Evolutionary conservation across 257 asterid species (phyloP).

Genomic region (Solanum stenotomum): DNA sequence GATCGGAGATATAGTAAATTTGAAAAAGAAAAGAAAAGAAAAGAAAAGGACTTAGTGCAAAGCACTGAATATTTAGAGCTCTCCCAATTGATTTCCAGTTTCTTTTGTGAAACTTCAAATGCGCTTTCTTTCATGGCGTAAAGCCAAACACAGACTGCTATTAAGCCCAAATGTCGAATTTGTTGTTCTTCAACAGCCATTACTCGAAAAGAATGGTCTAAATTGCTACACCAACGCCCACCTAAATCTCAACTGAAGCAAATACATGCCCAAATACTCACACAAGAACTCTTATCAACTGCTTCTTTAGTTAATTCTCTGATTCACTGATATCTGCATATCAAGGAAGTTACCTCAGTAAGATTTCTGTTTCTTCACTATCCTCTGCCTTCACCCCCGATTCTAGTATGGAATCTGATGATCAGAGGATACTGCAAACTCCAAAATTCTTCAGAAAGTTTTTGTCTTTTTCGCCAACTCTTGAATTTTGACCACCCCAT

Average conservation of each 20-base stretch:
- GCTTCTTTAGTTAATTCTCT: slow-evolving; percentile 39
- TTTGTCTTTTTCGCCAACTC: slow-evolving; percentile 40
- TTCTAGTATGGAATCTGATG: slow-evolving; percentile 57
- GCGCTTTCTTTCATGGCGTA: neutral
- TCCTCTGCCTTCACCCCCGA: slow-evolving; percentile 48
- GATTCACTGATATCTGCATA: slow-evolving; percentile 57
- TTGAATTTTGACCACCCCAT: slow-evolving; percentile 7
- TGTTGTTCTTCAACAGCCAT: neutral
- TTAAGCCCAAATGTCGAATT: neutral
- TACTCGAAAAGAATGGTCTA: slow-evolving; percentile 22
- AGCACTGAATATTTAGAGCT: no score
- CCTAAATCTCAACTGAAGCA: slow-evolving; percentile 35
- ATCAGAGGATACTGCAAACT: slow-evolving; percentile 54
- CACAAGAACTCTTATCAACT: slow-evolving; percentile 14
- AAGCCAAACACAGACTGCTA: neutral
- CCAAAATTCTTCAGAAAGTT: slow-evolving; percentile 28
- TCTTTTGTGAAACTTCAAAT: neutral
- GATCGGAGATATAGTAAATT: no score
- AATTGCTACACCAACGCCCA: slow-evolving; percentile 23
- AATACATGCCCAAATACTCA: slow-evolving; percentile 61
- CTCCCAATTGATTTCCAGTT: neutral
- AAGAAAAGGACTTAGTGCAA: no score
- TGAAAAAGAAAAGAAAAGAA: no score
- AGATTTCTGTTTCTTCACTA: slow-evolving; percentile 32
- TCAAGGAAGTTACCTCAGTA: slow-evolving; percentile 21